phyloP scores from a whole-genome alignment of 2,329 filamentous ascomycete genomes.

The Septoria petroselini region DNA sequence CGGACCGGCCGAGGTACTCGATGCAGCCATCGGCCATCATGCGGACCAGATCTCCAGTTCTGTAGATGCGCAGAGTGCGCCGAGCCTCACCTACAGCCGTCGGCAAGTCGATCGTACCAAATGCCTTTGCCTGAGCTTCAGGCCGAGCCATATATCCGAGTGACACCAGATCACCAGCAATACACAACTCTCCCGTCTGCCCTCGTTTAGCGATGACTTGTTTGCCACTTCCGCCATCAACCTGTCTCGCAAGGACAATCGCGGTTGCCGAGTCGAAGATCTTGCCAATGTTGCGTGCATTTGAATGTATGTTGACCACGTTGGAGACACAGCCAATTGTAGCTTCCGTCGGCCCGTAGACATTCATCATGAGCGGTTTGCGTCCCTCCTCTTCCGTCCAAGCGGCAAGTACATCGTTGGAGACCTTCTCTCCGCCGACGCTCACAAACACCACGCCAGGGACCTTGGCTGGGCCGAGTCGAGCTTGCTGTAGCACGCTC shows the following conservation, averaged over 20 bases:
- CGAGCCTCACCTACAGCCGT: not conserved
- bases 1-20: constrained; percentile 38
- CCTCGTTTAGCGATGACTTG: constrained; percentile 11
- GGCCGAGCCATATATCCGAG: constrained; percentile 9
- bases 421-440: constrained; percentile 6
- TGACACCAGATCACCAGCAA: constrained; percentile 9
- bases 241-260: constrained; percentile 1
- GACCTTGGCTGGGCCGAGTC: constrained; percentile 1
- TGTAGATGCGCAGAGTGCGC: not conserved
- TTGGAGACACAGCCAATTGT: not conserved
- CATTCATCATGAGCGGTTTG: not conserved
- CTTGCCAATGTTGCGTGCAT: not conserved
- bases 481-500: constrained; percentile 8
- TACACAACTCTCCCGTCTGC: constrained; percentile 8
- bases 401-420: constrained; percentile 6
- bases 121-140: constrained; percentile 8
- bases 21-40: constrained; percentile 39
- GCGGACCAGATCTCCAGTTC: constrained; percentile 31
- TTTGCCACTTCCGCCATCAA: not conserved
- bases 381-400: constrained; percentile 1
- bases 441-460: constrained; percentile 5
- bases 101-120: constrained; percentile 1
- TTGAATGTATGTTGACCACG: not conserved
- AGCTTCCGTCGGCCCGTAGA: constrained; percentile 2
- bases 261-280: constrained; percentile 22